Evolutionary conservation across 805 yeast species (phyloP).

Genomic region (Candida stauntonica): DNA sequence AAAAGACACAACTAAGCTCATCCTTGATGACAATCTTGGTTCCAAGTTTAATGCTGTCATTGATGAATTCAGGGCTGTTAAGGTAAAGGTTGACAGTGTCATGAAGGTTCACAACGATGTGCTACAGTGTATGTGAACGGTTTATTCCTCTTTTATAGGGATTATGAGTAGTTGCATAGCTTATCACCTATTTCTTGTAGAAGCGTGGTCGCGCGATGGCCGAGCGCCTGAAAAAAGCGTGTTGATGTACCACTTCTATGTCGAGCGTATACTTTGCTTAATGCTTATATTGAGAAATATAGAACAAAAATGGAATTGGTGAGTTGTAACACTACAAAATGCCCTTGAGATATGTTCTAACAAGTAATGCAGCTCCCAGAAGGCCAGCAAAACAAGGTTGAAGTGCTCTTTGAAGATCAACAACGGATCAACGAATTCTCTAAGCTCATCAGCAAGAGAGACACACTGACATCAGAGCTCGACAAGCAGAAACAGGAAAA

Average conservation of each 20-base stretch:
- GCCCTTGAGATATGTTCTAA: background rate
- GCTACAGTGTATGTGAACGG: conserved; percentile 1
- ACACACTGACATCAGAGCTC: conserved; percentile 47
- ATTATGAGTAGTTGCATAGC: too few relatives aligned
- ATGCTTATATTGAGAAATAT: too few relatives aligned
- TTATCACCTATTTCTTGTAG: too few relatives aligned
- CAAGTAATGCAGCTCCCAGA: conserved; percentile 30
- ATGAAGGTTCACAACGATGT: conserved; percentile 5
- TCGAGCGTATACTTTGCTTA: too few relatives aligned
- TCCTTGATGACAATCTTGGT: conserved; percentile 20
- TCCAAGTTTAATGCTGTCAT: conserved; percentile 13
- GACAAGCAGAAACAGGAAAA: conserved; percentile 58
- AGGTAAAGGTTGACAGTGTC: conserved; percentile 6
- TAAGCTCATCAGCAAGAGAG: conserved; percentile 69
- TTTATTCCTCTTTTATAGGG: background rate
- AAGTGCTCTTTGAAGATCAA: conserved; percentile 60
- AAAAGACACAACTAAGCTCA: conserved; percentile 16
- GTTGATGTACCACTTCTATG: too few relatives aligned
- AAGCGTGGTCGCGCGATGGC: background rate
- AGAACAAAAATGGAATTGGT: conserved; percentile 16
- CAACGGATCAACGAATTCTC: conserved; percentile 85
- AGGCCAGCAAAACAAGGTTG: conserved; percentile 36
- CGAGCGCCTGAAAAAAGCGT: background rate
- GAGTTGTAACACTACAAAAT: background rate
- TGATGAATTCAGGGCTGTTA: conserved; percentile 8